These are phyloP conservation scores for Vitis hybrid DNA, from an alignment of 177 flowering plant species.

Conservation along the genomic window DNA sequence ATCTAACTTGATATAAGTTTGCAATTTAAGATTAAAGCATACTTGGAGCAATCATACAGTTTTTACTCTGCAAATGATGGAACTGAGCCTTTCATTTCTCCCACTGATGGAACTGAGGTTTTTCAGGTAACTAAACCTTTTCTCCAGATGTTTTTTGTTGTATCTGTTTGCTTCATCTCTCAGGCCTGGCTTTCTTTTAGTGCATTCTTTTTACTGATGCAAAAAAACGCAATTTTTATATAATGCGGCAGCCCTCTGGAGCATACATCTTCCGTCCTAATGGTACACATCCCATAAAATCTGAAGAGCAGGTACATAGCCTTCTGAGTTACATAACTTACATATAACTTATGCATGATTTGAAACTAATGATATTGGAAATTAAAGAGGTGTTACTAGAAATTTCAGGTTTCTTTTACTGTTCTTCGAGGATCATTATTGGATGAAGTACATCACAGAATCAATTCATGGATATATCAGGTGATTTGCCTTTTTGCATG, in stretches of 20 bases:
- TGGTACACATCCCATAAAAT: slow-evolving; percentile 54
- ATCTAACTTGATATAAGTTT: too few species aligned
- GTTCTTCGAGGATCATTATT: slow-evolving; percentile 37
- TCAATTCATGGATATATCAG: slow-evolving; percentile 53
- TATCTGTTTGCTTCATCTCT: background rate
- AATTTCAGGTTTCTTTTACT: slow-evolving; percentile 60
- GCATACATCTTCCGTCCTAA: slow-evolving; percentile 96
- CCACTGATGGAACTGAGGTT: slow-evolving; percentile 13
- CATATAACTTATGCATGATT: background rate
- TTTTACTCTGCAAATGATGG: slow-evolving; percentile 58
- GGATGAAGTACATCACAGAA: slow-evolving; percentile 51
- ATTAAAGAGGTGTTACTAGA: background rate
- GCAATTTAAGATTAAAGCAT: slow-evolving; percentile 45
- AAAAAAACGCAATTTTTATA: too few species aligned
- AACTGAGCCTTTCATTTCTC: slow-evolving; percentile 19
- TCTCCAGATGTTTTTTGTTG: background rate
- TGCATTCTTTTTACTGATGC: slow-evolving; percentile 8
- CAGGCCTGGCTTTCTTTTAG: background rate
- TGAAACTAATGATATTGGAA: background rate
- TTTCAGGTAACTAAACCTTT: slow-evolving; percentile 48
- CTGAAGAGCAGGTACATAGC: slow-evolving; percentile 50
- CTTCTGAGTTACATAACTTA: background rate
- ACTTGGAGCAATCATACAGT: slow-evolving; percentile 55
- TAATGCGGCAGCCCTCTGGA: slow-evolving; percentile 62
- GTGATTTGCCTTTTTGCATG: slow-evolving; percentile 19